Conservation (phyloP, 2,329 filamentous ascomycete genomes). For the Fusarium sp. region DNA sequence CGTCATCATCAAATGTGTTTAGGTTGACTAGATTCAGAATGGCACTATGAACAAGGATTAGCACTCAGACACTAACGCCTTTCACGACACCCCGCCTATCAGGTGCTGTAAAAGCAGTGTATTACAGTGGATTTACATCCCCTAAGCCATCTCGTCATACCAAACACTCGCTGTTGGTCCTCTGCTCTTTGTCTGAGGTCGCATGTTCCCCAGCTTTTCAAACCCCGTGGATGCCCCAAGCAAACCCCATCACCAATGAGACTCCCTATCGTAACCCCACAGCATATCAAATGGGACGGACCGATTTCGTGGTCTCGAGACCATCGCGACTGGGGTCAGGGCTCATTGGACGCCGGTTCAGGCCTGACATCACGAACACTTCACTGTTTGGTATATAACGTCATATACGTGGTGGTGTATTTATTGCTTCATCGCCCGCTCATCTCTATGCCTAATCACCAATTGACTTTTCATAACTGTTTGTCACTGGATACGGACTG, state of each 20-base stretch:
- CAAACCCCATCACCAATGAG: not conserved
- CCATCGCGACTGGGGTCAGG: conserved; percentile 5
- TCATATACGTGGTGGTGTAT: not conserved
- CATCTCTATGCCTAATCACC: not conserved
- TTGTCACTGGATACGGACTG: conserved; percentile 3
- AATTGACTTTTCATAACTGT: not conserved
- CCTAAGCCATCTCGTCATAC: conserved; percentile 4
- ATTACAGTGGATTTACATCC: not conserved
- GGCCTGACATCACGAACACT: conserved; percentile 36
- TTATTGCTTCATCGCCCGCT: not conserved
- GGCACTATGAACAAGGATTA: conserved; percentile 8
- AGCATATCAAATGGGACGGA: conserved; percentile 39
- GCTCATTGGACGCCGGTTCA: conserved; percentile 10
- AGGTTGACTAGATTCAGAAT: not conserved
- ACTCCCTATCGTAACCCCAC: conserved; percentile 14
- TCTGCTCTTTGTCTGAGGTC: too few species aligned
- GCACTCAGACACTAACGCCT: not conserved
- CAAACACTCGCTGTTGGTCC: too few species aligned
- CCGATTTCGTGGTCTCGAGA: conserved; percentile 45
- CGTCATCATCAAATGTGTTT: conserved; percentile 16
- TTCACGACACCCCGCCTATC: conserved; percentile 18
- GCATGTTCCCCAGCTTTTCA: conserved; percentile 31
- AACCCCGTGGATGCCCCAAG: conserved; percentile 25
- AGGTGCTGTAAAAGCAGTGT: not conserved
- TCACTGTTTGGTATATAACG: conserved; percentile 8